Percentiles rank a stretch among this genome's conserved stretches.
Evolutionary conservation across 352 stramenopile genomes (phyloP).

Genomic region (Pythium pectinolyticum): DNA sequence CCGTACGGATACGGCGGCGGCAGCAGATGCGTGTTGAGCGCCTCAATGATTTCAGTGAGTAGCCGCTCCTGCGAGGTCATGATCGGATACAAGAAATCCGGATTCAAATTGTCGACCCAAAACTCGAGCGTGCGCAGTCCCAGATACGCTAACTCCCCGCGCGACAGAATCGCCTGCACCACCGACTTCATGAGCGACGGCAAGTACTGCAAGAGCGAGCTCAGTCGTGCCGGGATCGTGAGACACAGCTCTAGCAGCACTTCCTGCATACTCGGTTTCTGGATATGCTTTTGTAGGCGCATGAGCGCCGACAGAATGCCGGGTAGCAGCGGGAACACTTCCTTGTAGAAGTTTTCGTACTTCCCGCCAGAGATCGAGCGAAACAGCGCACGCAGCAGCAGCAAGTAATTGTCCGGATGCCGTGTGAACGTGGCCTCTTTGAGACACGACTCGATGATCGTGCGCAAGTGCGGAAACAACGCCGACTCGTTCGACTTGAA

Average conservation of each 20-base stretch:
- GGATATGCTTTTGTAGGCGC: conserved; percentile 89
- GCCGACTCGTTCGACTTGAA: conserved; percentile 96
- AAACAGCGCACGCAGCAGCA: conserved; percentile 94
- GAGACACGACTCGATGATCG: conserved; percentile 93
- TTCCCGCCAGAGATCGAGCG: conserved; percentile 96
- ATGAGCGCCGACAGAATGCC: conserved; percentile 93
- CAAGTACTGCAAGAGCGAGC: conserved; percentile 96
- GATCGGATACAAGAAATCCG: conserved; percentile 95
- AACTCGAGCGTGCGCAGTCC: conserved; percentile 96
- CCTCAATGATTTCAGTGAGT: conserved; percentile 94
- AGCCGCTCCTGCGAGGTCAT: conserved; percentile 89
- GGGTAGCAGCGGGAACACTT: conserved; percentile 93
- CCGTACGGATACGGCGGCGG: conserved; percentile 97
- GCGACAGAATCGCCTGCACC: conserved; percentile 92
- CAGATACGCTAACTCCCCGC: conserved; percentile 95
- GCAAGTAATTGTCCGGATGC: conserved; percentile 94
- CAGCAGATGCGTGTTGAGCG: conserved; percentile 94
- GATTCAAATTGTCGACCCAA: conserved; percentile 98
- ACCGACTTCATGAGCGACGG: conserved; percentile 96
- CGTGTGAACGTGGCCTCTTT: conserved; percentile 89
- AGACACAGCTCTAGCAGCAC: conserved; percentile 95
- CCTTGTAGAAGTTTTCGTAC: conserved; percentile 98
- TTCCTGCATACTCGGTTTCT: conserved; percentile 85
- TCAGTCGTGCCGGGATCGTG: conserved; percentile 95
- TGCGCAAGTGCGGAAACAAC: conserved; percentile 92